These are phyloP conservation scores for Carpinus viminea DNA, from an alignment of 306 rosid genomes.

Conservation along the genomic window DNA sequence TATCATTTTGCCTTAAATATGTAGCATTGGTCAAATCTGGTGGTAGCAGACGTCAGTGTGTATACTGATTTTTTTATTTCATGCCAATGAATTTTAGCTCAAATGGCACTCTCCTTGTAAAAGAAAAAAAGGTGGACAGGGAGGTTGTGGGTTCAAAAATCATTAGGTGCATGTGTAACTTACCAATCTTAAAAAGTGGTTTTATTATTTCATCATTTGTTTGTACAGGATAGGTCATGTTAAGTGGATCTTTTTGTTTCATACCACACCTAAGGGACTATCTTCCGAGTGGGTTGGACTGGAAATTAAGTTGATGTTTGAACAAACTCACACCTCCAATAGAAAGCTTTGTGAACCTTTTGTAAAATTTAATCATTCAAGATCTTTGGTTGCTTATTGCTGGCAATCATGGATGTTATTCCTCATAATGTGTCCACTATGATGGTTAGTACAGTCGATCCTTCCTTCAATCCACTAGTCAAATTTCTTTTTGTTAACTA, in stretches of 20 bases:
- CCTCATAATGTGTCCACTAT: background rate
- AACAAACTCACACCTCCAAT: background rate
- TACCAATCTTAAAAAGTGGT: background rate
- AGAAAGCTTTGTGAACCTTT: background rate
- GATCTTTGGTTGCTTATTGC: background rate
- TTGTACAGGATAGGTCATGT: background rate
- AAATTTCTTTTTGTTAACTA: background rate
- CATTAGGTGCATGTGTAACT: background rate
- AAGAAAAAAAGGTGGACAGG: background rate
- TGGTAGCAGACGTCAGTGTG: conserved; percentile 7
- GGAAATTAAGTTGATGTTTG: background rate
- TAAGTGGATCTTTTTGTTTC: background rate
- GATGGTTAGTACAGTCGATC: background rate
- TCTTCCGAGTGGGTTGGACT: background rate
- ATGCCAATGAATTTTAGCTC: background rate
- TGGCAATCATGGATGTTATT: background rate
- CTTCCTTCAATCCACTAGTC: background rate
- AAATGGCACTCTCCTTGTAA: background rate
- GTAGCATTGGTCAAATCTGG: conserved; percentile 8
- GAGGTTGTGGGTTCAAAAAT: background rate
- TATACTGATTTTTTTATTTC: background rate
- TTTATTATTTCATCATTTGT: background rate
- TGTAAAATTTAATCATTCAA: background rate
- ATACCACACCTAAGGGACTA: background rate
- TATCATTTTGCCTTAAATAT: conserved; percentile 32